A percentile compares a stretch with the other conserved stretches of the same genome.
These are phyloP conservation scores for Podospora bellae-mahoneyi DNA, from an alignment of 495 filamentous ascomycete genomes.

Conservation along the genomic window DNA sequence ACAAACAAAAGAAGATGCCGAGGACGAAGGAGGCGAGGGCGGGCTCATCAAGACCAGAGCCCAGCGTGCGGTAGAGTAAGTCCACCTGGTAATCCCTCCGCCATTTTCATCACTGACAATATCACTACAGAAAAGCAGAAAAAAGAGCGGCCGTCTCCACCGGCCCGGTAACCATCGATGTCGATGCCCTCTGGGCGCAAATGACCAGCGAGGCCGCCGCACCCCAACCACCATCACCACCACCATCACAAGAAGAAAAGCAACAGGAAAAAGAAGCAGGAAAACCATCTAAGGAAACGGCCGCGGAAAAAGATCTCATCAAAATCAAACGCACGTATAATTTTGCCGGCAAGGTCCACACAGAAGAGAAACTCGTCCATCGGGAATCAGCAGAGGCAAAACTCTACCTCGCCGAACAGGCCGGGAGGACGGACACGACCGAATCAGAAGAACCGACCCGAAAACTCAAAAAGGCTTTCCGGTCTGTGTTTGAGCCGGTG, in stretches of 20 bases:
- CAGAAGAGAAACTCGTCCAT: conserved; percentile 75
- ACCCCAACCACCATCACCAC: conserved; percentile 10
- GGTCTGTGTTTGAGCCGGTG: conserved; percentile 79
- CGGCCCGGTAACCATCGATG: conserved; percentile 75
- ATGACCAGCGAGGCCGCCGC: conserved; percentile 55
- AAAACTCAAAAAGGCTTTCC: conserved; percentile 65
- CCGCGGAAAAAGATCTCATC: conserved; percentile 50
- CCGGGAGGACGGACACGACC: conserved; percentile 23
- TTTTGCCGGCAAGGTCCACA: conserved; percentile 84
- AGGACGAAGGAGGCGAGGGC: conserved; percentile 65
- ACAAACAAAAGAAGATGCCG: conserved; percentile 40
- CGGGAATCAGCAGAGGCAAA: conserved; percentile 78
- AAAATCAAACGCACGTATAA: conserved; percentile 85
- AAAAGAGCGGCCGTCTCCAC: conserved; percentile 58
- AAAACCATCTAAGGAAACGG: background rate
- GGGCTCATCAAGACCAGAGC: conserved; percentile 80
- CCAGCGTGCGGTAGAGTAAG: conserved; percentile 56
- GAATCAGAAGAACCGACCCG: conserved; percentile 39
- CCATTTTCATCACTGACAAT: background rate
- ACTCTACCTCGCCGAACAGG: conserved; percentile 60
- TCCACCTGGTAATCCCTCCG: conserved; percentile 28
- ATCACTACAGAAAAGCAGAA: conserved; percentile 55
- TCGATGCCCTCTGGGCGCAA: conserved; percentile 82
- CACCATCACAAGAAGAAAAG: conserved; percentile 22
- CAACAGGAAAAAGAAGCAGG: background rate